A percentile compares a stretch with the other conserved stretches of the same genome.
Conservation (phyloP, 2,329 filamentous ascomycete genomes). For the Beauveria sp. region DNA sequence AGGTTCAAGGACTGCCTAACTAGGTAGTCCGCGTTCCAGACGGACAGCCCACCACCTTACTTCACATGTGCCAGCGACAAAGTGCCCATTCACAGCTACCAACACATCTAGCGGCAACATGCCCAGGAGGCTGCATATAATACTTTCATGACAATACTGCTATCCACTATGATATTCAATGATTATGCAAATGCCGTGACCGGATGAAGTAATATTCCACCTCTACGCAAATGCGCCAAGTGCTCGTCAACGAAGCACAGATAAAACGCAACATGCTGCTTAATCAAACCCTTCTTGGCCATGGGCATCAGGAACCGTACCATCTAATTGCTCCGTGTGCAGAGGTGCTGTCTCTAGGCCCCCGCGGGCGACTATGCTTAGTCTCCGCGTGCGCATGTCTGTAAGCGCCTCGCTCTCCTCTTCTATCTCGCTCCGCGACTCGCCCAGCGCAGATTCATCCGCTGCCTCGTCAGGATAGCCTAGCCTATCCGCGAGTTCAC, state of each 20-base stretch:
- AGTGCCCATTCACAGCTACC: not conserved
- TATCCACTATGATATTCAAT: not conserved
- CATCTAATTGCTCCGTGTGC: slow-evolving; percentile 9
- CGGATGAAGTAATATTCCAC: not conserved
- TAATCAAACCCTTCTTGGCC: slow-evolving; percentile 9
- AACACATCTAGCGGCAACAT: not conserved
- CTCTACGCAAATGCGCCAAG: not conserved
- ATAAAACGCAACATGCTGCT: not conserved
- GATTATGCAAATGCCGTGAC: not conserved
- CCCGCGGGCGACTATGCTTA: slow-evolving; percentile 41
- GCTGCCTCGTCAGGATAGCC: slow-evolving; percentile 23
- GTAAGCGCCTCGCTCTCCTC: slow-evolving; percentile 45
- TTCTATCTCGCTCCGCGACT: slow-evolving; percentile 33
- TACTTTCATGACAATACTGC: not conserved
- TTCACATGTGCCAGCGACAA: not conserved
- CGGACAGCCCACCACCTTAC: not conserved
- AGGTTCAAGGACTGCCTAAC: not conserved
- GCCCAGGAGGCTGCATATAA: not conserved
- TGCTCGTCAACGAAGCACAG: not conserved
- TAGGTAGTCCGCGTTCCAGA: not conserved
- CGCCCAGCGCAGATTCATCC: slow-evolving; percentile 23
- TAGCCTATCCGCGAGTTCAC: slow-evolving; percentile 40
- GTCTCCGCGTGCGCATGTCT: slow-evolving; percentile 41
- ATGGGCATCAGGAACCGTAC: not conserved
- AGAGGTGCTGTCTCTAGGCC: slow-evolving; percentile 42